phyloP scores from a whole-genome alignment of 345 rosid species.

The Cochlearia excelsa region DNA sequence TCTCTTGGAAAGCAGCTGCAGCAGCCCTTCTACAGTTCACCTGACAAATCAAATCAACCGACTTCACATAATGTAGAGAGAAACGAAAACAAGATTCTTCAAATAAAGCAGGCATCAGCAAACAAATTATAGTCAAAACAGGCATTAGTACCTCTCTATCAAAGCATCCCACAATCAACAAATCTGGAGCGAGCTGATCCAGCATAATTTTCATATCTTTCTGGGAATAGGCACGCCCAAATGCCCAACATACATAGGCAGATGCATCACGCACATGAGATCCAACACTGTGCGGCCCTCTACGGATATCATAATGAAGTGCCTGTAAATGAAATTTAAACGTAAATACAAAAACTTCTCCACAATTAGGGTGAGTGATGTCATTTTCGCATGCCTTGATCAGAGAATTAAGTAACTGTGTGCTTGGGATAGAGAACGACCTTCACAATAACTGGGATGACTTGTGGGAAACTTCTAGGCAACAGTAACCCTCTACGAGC shows the following conservation, averaged over 20 bases:
- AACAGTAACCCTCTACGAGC: constrained; percentile 93
- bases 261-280: constrained; percentile 99
- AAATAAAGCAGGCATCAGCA: constrained; percentile 6
- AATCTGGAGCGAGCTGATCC: constrained; percentile 86
- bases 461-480: constrained; percentile 83
- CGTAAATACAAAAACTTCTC: constrained; percentile 6
- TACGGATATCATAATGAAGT: constrained; percentile 88
- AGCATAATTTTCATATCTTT: constrained; percentile 78
- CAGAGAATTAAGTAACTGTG: constrained; percentile 19
- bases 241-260: constrained; percentile 99
- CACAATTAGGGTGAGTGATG: constrained; percentile 15
- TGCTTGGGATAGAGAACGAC: constrained; percentile 39
- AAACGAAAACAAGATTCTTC: constrained; percentile 22
- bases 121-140: constrained; percentile 24
- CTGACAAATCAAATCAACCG: constrained; percentile 40
- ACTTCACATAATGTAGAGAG: constrained; percentile 16
- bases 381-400: constrained; percentile 3
- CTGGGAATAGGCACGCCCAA: constrained; percentile 91
- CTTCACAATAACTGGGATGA: constrained; percentile 82
- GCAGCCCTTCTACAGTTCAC: constrained; percentile 99
- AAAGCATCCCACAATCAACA: constrained; percentile 80
- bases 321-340: constrained; percentile 54
- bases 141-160: constrained; percentile 78
- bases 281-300: constrained; percentile 99
- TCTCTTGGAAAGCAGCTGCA: constrained; percentile 99